These are phyloP conservation scores for Apiospora pterosperma DNA, from an alignment of 2,329 filamentous ascomycete genomes.

Conservation along the genomic window DNA sequence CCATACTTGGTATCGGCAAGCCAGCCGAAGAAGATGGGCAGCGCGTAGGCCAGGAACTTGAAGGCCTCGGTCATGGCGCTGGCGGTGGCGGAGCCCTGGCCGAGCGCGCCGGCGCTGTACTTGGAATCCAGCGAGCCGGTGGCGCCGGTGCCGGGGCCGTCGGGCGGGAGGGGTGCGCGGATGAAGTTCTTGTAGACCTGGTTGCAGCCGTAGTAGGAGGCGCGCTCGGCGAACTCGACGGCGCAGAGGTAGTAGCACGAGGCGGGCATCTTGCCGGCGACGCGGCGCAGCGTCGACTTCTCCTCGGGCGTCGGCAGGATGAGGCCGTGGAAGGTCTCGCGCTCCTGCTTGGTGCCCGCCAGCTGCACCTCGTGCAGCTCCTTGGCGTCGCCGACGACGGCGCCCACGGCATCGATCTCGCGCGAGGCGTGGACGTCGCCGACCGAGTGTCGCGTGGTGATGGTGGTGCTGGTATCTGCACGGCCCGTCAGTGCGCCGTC, in stretches of 20 bases:
- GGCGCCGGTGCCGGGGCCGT: constrained; percentile 45
- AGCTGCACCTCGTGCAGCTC: constrained; percentile 3
- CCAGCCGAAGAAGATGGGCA: constrained; percentile 40
- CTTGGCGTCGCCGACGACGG: constrained; percentile 8
- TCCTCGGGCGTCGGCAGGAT: constrained; percentile 45
- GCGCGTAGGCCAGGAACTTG: constrained; percentile 44
- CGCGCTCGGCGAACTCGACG: constrained; percentile 49
- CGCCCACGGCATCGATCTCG: constrained; percentile 6
- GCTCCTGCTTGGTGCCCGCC: constrained; percentile 16
- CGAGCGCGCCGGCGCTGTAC: constrained; percentile 44
- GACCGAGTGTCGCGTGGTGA: constrained; percentile 19
- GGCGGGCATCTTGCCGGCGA: constrained; percentile 40
- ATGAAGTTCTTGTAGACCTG: constrained; percentile 51
- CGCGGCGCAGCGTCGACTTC: constrained; percentile 37
- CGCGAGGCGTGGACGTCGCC: constrained; percentile 14
- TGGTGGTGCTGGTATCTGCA: constrained; percentile 18
- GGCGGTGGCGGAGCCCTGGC: constrained; percentile 41
- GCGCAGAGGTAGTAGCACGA: constrained; percentile 50
- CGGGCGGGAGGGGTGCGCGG: constrained; percentile 53
- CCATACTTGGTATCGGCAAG: constrained; percentile 39
- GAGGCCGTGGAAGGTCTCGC: constrained; percentile 24
- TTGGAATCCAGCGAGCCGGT: constrained; percentile 21
- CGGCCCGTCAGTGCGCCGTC: background rate
- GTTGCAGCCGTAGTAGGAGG: constrained; percentile 48
- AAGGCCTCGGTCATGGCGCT: constrained; percentile 52